phyloP scores from a whole-genome alignment of 2,329 filamentous ascomycete species.

The Aspergillus sp. region DNA sequence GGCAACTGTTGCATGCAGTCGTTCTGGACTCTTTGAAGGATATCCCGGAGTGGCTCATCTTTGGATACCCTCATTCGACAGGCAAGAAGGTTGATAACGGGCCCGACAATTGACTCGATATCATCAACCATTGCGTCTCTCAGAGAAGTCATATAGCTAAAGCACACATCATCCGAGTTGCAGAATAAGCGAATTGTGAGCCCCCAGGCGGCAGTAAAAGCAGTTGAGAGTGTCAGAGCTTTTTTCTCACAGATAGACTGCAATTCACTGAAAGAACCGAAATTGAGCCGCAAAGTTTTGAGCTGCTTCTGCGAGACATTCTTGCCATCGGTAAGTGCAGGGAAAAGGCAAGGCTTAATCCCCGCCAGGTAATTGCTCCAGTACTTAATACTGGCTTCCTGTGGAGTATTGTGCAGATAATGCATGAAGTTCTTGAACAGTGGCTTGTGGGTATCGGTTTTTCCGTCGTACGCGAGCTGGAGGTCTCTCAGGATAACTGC shows the following conservation, averaged over 20 bases:
- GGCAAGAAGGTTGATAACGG: constrained; percentile 48
- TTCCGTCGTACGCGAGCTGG: constrained; percentile 45
- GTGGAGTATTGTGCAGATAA: constrained; percentile 28
- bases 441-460: constrained; percentile 37
- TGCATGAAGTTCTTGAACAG: constrained; percentile 37
- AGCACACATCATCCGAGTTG: constrained; percentile 68
- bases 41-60: constrained; percentile 33
- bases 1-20: constrained; percentile 49
- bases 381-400: constrained; percentile 32
- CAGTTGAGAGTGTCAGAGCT: constrained; percentile 51
- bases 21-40: constrained; percentile 44
- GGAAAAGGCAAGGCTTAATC: constrained; percentile 38
- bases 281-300: constrained; percentile 31
- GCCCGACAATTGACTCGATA: constrained; percentile 46
- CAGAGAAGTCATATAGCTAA: constrained; percentile 46
- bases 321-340: constrained; percentile 33
- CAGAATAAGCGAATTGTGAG: constrained; percentile 60
- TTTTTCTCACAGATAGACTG: constrained; percentile 42
- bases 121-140: constrained; percentile 42
- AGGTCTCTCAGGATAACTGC: constrained; percentile 50
- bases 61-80: constrained; percentile 43
- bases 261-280: constrained; percentile 29
- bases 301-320: constrained; percentile 22
- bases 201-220: constrained; percentile 71
- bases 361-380: constrained; percentile 38